A percentile compares a stretch with the other conserved stretches of the same genome.
Conservation (phyloP, 2,329 filamentous ascomycete species). For the Aspergillus novofumigatus region DNA sequence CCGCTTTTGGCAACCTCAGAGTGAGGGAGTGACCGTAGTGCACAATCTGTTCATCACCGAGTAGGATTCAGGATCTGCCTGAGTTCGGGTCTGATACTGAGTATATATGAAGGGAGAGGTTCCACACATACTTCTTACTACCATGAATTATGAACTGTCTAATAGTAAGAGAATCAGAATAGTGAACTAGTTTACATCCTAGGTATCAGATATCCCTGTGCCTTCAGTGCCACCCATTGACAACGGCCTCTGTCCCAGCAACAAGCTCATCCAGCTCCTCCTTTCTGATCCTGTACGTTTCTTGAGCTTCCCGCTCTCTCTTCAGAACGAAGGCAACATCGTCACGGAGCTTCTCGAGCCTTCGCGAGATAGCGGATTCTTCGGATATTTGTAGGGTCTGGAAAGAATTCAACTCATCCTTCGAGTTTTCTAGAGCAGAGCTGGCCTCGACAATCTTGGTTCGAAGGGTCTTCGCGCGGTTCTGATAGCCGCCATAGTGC, state of each 20-base stretch:
- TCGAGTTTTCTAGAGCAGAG: conserved; percentile 69
- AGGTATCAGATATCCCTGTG: neutral
- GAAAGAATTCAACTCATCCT: conserved; percentile 68
- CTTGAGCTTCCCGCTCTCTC: conserved; percentile 86
- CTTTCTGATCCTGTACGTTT: conserved; percentile 69
- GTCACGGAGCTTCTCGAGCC: conserved; percentile 72
- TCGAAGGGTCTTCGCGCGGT: conserved; percentile 73
- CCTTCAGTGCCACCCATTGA: conserved; percentile 38
- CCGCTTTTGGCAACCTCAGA: conserved; percentile 12
- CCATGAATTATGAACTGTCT: neutral
- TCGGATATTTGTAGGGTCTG: conserved; percentile 74
- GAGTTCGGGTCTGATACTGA: neutral
- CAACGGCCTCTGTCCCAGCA: conserved; percentile 25
- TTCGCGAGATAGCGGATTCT: conserved; percentile 66
- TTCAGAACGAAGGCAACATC: conserved; percentile 77
- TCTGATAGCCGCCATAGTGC: conserved; percentile 84
- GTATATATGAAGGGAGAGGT: neutral
- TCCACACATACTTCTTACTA: neutral
- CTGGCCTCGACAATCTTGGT: conserved; percentile 75
- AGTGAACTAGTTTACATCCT: neutral
- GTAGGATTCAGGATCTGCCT: neutral
- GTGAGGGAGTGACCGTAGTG: neutral
- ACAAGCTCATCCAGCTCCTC: conserved; percentile 69
- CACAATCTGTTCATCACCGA: neutral
- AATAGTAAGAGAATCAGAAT: neutral